These are phyloP conservation scores for Saturnispora saitoi DNA, from an alignment of 805 yeast genomes.

Conservation along the genomic window DNA sequence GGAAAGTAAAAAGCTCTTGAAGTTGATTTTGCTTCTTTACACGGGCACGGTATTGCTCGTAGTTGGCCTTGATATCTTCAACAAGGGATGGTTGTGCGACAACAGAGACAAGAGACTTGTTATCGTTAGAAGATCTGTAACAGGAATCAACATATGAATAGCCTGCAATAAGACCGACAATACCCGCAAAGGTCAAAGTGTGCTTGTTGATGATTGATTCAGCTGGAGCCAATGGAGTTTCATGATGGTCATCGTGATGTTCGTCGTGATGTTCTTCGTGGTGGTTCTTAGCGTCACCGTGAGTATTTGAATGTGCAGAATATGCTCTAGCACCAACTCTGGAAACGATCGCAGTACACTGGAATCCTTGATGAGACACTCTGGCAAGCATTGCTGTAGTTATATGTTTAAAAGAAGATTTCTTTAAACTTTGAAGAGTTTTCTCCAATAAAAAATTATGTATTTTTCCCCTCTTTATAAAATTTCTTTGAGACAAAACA, in stretches of 20 bases:
- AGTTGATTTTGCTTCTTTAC: slow-evolving; percentile 19
- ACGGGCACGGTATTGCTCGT: slow-evolving; percentile 17
- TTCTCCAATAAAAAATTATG: not conserved
- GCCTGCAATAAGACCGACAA: slow-evolving; percentile 30
- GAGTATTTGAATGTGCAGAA: slow-evolving; percentile 8
- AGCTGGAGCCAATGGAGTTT: slow-evolving; percentile 20
- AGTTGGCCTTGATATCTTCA: slow-evolving; percentile 18
- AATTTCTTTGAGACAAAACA: not conserved
- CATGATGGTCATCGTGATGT: slow-evolving; percentile 18
- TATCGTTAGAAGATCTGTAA: slow-evolving; percentile 38
- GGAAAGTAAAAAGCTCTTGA: slow-evolving; percentile 16
- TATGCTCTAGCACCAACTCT: slow-evolving; percentile 8
- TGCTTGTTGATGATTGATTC: slow-evolving; percentile 24
- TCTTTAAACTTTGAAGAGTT: not conserved
- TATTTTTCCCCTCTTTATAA: not conserved
- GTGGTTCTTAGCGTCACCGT: slow-evolving; percentile 8
- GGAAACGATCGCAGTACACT: not conserved
- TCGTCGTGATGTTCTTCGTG: slow-evolving; percentile 9
- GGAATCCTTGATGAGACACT: not conserved
- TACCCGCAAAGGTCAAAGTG: slow-evolving; percentile 17
- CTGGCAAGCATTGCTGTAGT: slow-evolving; percentile 1
- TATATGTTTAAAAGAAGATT: not conserved
- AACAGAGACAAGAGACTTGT: slow-evolving; percentile 19
- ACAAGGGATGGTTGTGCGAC: slow-evolving; percentile 14
- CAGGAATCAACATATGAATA: slow-evolving; percentile 41